Evolutionary conservation across 805 yeast species (phyloP), one percentile per base, ranked within the genome.

Genomic region (Cyberlindnera galapagoensis): DNA sequence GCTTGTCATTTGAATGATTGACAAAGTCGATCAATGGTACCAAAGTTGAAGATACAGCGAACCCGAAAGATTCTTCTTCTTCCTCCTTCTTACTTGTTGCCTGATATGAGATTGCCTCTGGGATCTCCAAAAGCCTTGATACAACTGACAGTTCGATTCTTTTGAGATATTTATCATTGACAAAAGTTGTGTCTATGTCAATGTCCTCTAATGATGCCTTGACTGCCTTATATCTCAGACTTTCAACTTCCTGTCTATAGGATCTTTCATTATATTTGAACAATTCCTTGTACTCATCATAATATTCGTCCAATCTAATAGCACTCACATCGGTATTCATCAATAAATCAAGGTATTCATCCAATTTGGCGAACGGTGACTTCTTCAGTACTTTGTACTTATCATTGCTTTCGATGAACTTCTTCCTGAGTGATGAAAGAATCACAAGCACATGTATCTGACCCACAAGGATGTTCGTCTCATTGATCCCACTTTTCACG

Each of bases 21-120:
- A 70, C 81, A 62, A 72, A 80, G 52, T 80, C 90, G 19, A 80
- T 44, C 1, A 76, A 38, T 1, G 90, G 87, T 1, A 80, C 83
- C 34, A 80, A 50, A 0, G 83, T 69, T 0, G 76, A 63, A 30
- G 71, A 67, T 5, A 70, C 69, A 5, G 52, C 44, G 39, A 60
- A 76, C 26, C 66, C 71, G 9, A 61, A 68, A 9, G 34, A 23
- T 9, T 26, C 24, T 11, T 27, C 35, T 5, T 34, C 41, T 14
- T 12, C 39, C 25, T 6, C 38, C 36, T 9, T 34, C 30, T 18
- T 31, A 26, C 3, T 14, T 11, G 15, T 7, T 9, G 21, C 19
- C 9, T 31, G 30, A 6, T 31, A 17, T n/a, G 24, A 18, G 8
- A 39, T 11, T 7, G 28, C 33, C 25, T 62, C 59, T 0, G 90